Evolutionary conservation across 108 stramenopile genomes (phyloP).

Genomic region (Fragilaria crotonensis): DNA sequence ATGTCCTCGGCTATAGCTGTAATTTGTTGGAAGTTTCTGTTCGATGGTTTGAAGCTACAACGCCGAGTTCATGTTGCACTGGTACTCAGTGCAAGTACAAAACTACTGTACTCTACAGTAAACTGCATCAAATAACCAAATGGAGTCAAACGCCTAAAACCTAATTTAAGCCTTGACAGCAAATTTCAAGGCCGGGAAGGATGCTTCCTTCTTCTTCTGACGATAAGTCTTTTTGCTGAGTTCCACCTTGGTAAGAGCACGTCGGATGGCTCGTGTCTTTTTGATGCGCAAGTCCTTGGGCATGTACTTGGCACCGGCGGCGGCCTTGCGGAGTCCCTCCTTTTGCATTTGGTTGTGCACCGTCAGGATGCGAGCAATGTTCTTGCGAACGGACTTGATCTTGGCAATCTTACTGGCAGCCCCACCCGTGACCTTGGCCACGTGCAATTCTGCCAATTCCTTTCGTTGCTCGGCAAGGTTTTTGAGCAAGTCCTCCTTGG

Average conservation of each 20-base stretch:
- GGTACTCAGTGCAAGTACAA: too few relatives aligned
- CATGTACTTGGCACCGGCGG: conserved; percentile 84
- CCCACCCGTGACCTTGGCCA: conserved; percentile 97
- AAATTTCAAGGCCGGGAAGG: conserved; percentile 71
- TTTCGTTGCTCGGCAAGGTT: conserved; percentile 89
- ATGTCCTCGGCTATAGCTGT: too few relatives aligned
- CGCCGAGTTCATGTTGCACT: too few relatives aligned
- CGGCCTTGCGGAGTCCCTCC: conserved; percentile 87
- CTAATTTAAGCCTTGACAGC: conserved; percentile 74
- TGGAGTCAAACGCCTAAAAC: not conserved
- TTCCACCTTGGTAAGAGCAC: conserved; percentile 89
- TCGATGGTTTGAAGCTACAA: too few relatives aligned
- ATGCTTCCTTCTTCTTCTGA: conserved; percentile 73
- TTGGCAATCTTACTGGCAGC: conserved; percentile 98
- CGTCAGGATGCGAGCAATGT: conserved; percentile 95
- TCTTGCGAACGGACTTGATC: conserved; percentile 97
- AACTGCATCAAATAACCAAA: too few relatives aligned
- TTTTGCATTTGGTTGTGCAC: conserved; percentile 98
- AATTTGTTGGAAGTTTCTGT: too few relatives aligned
- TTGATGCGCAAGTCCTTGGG: conserved; percentile 93
- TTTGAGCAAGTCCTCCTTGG: conserved; percentile 96
- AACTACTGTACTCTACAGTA: too few relatives aligned
- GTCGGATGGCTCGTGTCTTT: conserved; percentile 97
- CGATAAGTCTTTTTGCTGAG: conserved; percentile 68
- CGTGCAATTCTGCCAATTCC: conserved; percentile 90